phyloP scores from a whole-genome alignment of 495 filamentous ascomycete species.

The Xanthoparmelia taractica region DNA sequence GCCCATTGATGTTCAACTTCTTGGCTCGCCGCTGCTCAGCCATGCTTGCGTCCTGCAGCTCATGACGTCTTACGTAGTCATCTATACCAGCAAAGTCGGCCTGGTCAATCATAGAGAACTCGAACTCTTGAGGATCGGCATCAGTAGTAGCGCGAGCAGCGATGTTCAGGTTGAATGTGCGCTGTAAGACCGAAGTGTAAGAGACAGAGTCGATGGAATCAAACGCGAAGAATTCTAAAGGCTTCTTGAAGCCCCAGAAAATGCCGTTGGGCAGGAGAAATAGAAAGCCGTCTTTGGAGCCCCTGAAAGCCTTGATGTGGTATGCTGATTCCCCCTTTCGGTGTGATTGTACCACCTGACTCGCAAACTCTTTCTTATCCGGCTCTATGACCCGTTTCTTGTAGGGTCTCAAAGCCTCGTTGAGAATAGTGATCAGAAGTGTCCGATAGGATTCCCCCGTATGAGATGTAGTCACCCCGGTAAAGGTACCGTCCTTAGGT shows the following conservation, averaged over 20 bases:
- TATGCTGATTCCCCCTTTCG: constrained; percentile 86
- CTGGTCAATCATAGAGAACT: constrained; percentile 83
- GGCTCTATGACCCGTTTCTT: constrained; percentile 59
- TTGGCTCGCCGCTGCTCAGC: constrained; percentile 82
- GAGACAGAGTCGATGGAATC: constrained; percentile 70
- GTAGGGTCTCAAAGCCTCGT: constrained; percentile 46
- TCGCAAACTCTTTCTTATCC: constrained; percentile 67
- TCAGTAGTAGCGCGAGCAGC: constrained; percentile 39
- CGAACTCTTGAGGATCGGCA: constrained; percentile 57
- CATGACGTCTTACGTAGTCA: constrained; percentile 69
- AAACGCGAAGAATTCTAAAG: constrained; percentile 76
- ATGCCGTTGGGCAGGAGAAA: constrained; percentile 85
- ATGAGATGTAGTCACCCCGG: constrained; percentile 35
- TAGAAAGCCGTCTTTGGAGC: constrained; percentile 89
- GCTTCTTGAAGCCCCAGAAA: constrained; percentile 93
- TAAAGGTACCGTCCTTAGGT: constrained; percentile 54
- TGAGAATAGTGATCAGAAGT: constrained; percentile 55
- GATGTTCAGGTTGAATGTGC: constrained; percentile 89
- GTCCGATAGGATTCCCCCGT: constrained; percentile 55
- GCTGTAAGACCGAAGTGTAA: constrained; percentile 82
- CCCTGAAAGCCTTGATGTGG: constrained; percentile 83
- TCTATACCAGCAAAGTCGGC: constrained; percentile 80
- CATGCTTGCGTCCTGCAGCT: constrained; percentile 84
- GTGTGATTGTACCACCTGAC: constrained; percentile 69
- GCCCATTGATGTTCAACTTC: constrained; percentile 59